phyloP scores from a whole-genome alignment of 202 grass and related monocot genomes.

The Panicum hallii region DNA sequence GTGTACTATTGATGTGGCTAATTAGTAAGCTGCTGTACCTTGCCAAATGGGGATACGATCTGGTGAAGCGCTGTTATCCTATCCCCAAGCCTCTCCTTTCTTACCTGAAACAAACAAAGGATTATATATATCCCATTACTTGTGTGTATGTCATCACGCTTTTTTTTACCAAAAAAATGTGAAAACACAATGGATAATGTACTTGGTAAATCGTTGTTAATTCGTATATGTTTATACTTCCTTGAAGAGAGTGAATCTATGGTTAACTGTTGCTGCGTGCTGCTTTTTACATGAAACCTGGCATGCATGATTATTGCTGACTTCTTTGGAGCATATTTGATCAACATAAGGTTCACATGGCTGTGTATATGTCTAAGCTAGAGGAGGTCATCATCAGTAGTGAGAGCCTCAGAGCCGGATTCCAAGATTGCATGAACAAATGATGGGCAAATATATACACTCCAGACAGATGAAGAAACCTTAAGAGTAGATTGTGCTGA shows the following conservation, averaged over 20 bases:
- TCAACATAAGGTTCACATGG: conserved; percentile 4
- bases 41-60: conserved; percentile 77
- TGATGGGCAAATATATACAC: background rate
- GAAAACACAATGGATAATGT: background rate
- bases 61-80: conserved; percentile 82
- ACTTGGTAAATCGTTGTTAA: background rate
- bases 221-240: background rate
- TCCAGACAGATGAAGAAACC: conserved; percentile 45
- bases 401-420: conserved; percentile 11
- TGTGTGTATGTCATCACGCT: background rate
- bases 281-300: background rate
- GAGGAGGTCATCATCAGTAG: background rate
- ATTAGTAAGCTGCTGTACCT: conserved; percentile 40
- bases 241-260: background rate
- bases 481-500: conserved; percentile 85
- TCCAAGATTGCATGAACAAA: background rate
- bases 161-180: background rate
- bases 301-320: background rate
- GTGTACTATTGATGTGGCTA: background rate
- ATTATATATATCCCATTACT: background rate
- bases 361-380: background rate
- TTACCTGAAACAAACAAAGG: conserved; percentile 60
- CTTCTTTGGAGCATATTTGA: background rate
- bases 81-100: conserved; percentile 76
- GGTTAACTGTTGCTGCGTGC: background rate